These are phyloP conservation scores for Guadua angustifolia DNA, from an alignment of 176 grass and related monocot genomes.

Conservation along the genomic window DNA sequence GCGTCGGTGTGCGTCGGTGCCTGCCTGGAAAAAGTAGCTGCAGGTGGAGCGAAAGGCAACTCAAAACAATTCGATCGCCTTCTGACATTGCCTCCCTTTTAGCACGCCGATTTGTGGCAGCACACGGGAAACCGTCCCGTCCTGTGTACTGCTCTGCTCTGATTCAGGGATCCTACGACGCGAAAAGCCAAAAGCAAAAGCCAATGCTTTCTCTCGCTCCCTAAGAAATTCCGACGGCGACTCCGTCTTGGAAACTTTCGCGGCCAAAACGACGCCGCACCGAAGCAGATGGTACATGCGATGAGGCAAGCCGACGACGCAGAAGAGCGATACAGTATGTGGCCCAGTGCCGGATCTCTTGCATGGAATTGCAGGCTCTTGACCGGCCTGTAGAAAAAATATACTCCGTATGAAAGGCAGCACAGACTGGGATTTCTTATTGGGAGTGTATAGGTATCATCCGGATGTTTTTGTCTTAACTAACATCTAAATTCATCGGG, in stretches of 20 bases:
- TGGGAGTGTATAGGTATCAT: no score
- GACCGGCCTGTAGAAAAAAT: not conserved
- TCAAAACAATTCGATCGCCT: not conserved
- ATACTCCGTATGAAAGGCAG: not conserved
- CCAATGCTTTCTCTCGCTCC: not conserved
- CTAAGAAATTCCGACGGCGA: slow-evolving; percentile 7
- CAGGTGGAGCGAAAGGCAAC: not conserved
- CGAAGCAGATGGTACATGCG: not conserved
- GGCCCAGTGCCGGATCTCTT: not conserved
- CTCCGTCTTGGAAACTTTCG: not conserved
- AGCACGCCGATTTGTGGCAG: slow-evolving; percentile 23
- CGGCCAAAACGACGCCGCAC: slow-evolving; percentile 29
- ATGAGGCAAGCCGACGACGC: slow-evolving; percentile 53
- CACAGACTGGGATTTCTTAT: not conserved
- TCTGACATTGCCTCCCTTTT: not conserved
- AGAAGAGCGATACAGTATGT: not conserved
- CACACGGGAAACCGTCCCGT: slow-evolving; percentile 12
- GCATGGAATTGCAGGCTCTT: not conserved
- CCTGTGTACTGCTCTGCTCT: not conserved
- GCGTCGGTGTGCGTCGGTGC: no score
- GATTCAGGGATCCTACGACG: not conserved
- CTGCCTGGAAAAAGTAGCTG: no score
- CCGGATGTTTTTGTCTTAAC: accelerated
- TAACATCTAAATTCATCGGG: no score
- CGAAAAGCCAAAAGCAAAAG: slow-evolving; percentile 1